Evolutionary conservation across 768 basidiomycete genomes (phyloP), one percentile per base, ranked within the genome.

Genomic region (Melanogaster broomeanus): DNA sequence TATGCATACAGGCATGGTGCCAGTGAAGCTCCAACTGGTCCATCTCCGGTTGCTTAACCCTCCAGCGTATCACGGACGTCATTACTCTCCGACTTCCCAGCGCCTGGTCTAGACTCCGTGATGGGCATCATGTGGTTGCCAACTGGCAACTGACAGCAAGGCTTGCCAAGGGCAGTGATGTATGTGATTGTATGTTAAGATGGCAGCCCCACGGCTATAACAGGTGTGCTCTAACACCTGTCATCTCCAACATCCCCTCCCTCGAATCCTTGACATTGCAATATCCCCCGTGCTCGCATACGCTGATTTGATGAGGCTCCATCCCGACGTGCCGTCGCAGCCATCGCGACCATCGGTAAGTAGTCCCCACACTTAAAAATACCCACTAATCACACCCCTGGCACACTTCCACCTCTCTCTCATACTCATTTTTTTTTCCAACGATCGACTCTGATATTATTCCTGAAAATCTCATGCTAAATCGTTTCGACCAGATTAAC

Each of bases 301-400:
- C 18, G n/a, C n/a, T 27, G 16, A 16, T 15, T n/a, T 13, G 30
- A 22, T 25, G 18, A n/a, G n/a, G n/a, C 21, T n/a, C 18, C 21
- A 33, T 19, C 10, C 27, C 9, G 16, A 30, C 30, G 34, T 10
- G 21, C 21, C 13, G 21, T 37, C n/a, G n/a, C n/a, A n/a, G 3
- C 31, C 44, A 5, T 48, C 37, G 25, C 47, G 47, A 19, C 47
- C 47, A 15, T 38, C 47, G 38, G 47, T 48, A 39, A 39, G 44
- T 45, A 8, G 18, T 16, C 24, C 37, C 24, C 37, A 27, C 38
- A 24, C 5, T 38, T 38, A 34, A 21, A 34, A 37, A 47, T 38
- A 35, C 31, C n/a, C n/a, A n/a, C n/a, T n/a, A n/a, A n/a, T n/a
- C n/a, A n/a, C n/a, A n/a, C n/a, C n/a, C n/a, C n/a, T n/a, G n/a